phyloP scores from a whole-genome alignment of 1,284 basidiomycete species.

The Rhizoctonia solani region DNA sequence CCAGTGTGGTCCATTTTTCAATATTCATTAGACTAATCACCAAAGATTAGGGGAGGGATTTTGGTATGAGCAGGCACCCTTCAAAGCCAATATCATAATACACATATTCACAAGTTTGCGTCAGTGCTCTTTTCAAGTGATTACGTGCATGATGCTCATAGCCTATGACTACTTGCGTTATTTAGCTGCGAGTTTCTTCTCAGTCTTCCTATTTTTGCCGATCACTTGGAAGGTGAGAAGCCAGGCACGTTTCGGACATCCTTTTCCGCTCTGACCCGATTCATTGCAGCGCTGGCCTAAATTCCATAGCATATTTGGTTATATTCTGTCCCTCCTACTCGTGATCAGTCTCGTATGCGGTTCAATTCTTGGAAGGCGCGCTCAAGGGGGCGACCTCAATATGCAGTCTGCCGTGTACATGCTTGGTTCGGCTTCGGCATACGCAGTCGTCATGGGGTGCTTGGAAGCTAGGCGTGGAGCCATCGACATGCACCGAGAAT shows the following conservation, averaged over 20 bases:
- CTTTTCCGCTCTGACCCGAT: not conserved
- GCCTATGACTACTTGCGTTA: not conserved
- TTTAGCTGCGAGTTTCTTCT: slow-evolving; percentile 36
- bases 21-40: too few species aligned
- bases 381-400: slow-evolving; percentile 34
- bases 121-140: slow-evolving; percentile 6
- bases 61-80: slow-evolving; percentile 31
- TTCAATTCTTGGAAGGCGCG: slow-evolving; percentile 30
- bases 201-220: slow-evolving; percentile 37
- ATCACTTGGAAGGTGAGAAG: slow-evolving; percentile 28
- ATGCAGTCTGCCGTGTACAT: slow-evolving; percentile 35
- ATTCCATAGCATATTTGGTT: slow-evolving; percentile 36
- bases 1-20: too few species aligned
- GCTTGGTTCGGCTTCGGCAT: slow-evolving; percentile 18
- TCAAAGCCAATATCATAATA: slow-evolving; percentile 32
- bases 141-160: not conserved
- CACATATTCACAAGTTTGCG: slow-evolving; percentile 35
- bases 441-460: slow-evolving; percentile 28
- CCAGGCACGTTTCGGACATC: slow-evolving; percentile 17
- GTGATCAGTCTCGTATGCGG: slow-evolving; percentile 31
- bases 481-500: slow-evolving; percentile 35
- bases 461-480: slow-evolving; percentile 32
- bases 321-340: slow-evolving; percentile 33
- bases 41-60: slow-evolving; percentile 35
- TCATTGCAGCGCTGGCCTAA: slow-evolving; percentile 31